Evolutionary conservation across 495 filamentous ascomycete genomes (phyloP).

Genomic region (Podospora sp.): DNA sequence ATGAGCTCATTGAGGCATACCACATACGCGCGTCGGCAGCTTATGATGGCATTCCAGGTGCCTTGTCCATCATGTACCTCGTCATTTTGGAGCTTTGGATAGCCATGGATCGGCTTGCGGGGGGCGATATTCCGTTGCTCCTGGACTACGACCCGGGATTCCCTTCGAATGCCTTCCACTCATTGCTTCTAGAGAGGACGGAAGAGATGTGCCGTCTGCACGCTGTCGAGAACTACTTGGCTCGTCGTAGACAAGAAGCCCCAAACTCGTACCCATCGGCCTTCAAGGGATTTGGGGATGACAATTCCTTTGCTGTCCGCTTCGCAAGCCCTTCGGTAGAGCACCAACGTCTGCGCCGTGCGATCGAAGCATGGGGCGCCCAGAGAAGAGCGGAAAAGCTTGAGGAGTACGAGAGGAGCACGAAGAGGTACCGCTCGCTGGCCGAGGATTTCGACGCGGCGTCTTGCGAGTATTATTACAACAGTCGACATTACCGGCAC

Average conservation of each 20-base stretch:
- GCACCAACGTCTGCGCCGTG: slow-evolving; percentile 43
- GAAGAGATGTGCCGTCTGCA: slow-evolving; percentile 55
- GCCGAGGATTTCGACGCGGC: background rate
- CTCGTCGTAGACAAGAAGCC: slow-evolving; percentile 27
- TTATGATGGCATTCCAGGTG: slow-evolving; percentile 54
- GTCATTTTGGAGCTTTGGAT: slow-evolving; percentile 66
- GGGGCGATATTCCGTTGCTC: slow-evolving; percentile 44
- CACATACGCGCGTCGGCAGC: slow-evolving; percentile 15
- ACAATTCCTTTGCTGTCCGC: slow-evolving; percentile 52
- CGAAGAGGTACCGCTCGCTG: slow-evolving; percentile 9
- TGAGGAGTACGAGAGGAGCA: slow-evolving; percentile 40
- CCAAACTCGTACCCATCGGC: slow-evolving; percentile 29
- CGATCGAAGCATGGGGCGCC: slow-evolving; percentile 47
- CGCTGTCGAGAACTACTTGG: slow-evolving; percentile 55
- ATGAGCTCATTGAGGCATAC: slow-evolving; percentile 29
- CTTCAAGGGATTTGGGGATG: slow-evolving; percentile 37
- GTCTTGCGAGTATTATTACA: background rate
- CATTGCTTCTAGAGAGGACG: slow-evolving; percentile 51
- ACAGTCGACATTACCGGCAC: too few species aligned
- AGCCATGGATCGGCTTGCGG: slow-evolving; percentile 57
- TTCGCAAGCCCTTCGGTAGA: slow-evolving; percentile 53
- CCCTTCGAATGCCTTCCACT: slow-evolving; percentile 43
- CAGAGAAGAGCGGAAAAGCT: slow-evolving; percentile 42
- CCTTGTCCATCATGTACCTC: slow-evolving; percentile 61
- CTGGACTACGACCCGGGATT: slow-evolving; percentile 56